Base-by-base conservation (phyloP, 2,329 filamentous ascomycete genomes). In the Lachnellula subtilissima region DNA sequence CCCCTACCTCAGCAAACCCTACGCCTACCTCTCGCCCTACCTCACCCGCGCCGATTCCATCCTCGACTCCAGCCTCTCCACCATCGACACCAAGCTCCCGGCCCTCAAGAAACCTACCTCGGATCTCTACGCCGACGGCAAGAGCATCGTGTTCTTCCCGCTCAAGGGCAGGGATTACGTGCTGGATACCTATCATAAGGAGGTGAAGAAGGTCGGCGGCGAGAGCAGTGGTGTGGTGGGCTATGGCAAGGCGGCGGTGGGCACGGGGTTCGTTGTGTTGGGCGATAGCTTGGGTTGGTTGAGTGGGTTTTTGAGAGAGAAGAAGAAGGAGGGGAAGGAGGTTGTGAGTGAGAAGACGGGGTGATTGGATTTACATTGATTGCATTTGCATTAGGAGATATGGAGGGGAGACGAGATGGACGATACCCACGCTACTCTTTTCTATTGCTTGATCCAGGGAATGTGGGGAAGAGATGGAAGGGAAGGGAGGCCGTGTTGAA, bases 21-120 rank as follows among this genome's bases (percentile, higher is more conserved):
- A 91, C 76, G 80, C 83, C 69, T 94, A 89, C 71, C 82, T 96
- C 61, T 85, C 86, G 52, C 92, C 93, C 0, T 97, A 97, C 74
- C 82, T 96, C 63, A 78, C 84, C 71, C 90, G 86, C 72, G 92
- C 86, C 68, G 94, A 97, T 71, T 75, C 82, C 57, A 75, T 96
- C 52, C 88, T 87, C 63, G 85, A 91, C 73, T 78, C 83, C 70
- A 83, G 86, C n/a, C 78, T 93, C 62, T 76, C 73, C 66, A 83
- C 80, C 68, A 76, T 93, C 65, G 89, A 93, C 64, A 75, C 82
- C 71, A 81, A 77, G 61, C 87, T 91, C 71, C 89, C 89, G 52
- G 78, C 82, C 58, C 79, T 93, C 71, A 89, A 87, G 77, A 87
- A 91, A 74, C 84, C 88, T 50, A 89, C 88, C 25, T 77, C 80